Conservation (phyloP, 805 yeast species). For the Yamadazyma laniorum region DNA sequence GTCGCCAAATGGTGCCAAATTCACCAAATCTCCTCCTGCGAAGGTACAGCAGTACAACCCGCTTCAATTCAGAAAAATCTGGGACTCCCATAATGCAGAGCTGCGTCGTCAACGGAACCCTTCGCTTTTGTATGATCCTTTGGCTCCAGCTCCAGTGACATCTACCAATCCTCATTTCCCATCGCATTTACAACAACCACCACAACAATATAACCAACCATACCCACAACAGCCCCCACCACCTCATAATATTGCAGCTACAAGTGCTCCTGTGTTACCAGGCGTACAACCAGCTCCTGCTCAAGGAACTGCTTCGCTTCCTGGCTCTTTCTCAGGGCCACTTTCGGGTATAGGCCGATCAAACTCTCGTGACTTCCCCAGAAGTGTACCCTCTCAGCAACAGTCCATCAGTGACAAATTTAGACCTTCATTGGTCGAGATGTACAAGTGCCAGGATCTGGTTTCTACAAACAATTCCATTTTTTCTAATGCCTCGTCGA, state of each 20-base stretch:
- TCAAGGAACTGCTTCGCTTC: background rate
- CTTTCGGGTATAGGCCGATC: conserved; percentile 1
- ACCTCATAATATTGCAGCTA: too few relatives aligned
- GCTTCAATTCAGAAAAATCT: conserved; percentile 35
- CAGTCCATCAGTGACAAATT: conserved; percentile 21
- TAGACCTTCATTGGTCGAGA: conserved; percentile 36
- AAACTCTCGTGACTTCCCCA: conserved; percentile 13
- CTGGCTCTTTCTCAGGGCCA: conserved; percentile 1
- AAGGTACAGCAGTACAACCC: conserved; percentile 22
- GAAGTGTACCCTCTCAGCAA: conserved; percentile 14
- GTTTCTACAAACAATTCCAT: conserved; percentile 24
- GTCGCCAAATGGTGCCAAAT: background rate
- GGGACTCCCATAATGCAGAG: conserved; percentile 26
- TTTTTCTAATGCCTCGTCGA: conserved; percentile 36
- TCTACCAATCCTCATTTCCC: background rate
- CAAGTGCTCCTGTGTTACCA: too few relatives aligned
- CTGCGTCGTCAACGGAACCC: conserved; percentile 37
- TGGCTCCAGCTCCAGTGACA: conserved; percentile 39
- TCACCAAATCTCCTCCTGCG: background rate
- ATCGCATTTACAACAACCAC: background rate
- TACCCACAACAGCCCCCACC: background rate
- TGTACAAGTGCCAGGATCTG: conserved; percentile 17
- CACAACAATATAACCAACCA: background rate
- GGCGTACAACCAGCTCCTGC: background rate
- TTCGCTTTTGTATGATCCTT: conserved; percentile 49